Evolutionary conservation across 1,284 basidiomycete genomes (phyloP), one percentile per base, ranked within the genome.

Genomic region (Megacollybia platyphylla): DNA sequence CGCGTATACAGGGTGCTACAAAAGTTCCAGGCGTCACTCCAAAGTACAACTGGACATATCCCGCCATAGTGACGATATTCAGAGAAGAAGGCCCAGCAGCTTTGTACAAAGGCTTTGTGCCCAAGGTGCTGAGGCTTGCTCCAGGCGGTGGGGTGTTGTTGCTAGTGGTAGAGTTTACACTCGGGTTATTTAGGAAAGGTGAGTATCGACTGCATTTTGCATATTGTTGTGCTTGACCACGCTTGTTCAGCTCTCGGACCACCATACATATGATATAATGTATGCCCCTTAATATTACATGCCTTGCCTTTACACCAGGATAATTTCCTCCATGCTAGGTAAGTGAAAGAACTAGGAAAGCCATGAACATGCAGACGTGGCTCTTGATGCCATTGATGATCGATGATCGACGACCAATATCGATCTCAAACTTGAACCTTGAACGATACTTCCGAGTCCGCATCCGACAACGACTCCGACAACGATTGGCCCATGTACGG

Each of bases 101-200:
- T 3, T 69, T 97, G 37, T 98, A 97, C 76, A 97, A 97, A 62
- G 94, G 92, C 11, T 93, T 93, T 59, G 66, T 86, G 20, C 87
- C 86, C 9, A 89, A 91, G 59, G 79, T 90, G 8, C 71, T 93
- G 35, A 73, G 89, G 47, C 70, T 94, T 26, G 89, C 92, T 15
- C 94, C 94, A 0, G 94, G 94, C 39, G 94, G 94, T 47, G 94
- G 94, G 63, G 84, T 98, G 11, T 64, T 98, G 32, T 68, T 98
- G 36, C 73, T 98, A 40, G 88, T 91, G n/a, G 87, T 90, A 9
- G 87, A 90, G 59, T 80, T 87, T 48, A 88, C 85, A 2, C 59
- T 88, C 27, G 74, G 70, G 13, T 52, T 84, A 41, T 88, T 91
- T 62, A 75, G 87, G 48, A 68, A 79, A 56, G 71, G 84, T 84